A percentile compares a stretch with the other conserved stretches of the same genome.
These are phyloP conservation scores for Mimosa pudica DNA, from an alignment of 306 rosid genomes.

Conservation along the genomic window DNA sequence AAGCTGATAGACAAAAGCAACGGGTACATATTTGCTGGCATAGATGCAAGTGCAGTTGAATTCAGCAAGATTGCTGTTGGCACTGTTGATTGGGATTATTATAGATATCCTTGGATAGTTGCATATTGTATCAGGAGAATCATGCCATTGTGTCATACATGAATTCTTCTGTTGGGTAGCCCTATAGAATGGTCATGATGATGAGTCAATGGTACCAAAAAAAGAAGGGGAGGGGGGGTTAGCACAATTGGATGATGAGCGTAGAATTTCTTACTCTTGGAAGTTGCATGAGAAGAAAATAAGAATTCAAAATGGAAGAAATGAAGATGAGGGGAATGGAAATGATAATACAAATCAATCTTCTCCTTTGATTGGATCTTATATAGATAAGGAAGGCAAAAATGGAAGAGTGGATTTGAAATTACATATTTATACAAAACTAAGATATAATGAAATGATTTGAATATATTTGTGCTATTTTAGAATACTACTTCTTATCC, in stretches of 20 bases:
- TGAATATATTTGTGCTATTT: background rate
- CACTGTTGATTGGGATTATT: slow-evolving; percentile 88
- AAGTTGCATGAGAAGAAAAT: background rate
- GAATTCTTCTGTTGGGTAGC: background rate
- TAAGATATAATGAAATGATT: background rate
- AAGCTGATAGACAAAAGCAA: slow-evolving; percentile 85
- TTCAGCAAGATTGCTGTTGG: slow-evolving; percentile 93
- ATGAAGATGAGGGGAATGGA: background rate
- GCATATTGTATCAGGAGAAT: background rate
- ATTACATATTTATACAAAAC: background rate
- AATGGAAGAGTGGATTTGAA: background rate
- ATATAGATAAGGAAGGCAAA: background rate
- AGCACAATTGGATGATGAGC: background rate
- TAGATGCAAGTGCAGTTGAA: slow-evolving; percentile 85
- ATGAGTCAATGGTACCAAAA: background rate
- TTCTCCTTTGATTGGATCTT: background rate
- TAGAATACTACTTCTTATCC: background rate
- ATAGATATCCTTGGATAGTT: slow-evolving; percentile 83
- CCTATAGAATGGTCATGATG: background rate
- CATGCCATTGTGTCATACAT: background rate
- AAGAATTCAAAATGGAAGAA: background rate
- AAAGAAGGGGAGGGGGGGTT: background rate
- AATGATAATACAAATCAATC: background rate
- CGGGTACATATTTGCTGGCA: slow-evolving; percentile 88
- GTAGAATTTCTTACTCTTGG: background rate